Evolutionary conservation across 495 filamentous ascomycete species (phyloP).

Genomic region (Penicillium chermesinum): DNA sequence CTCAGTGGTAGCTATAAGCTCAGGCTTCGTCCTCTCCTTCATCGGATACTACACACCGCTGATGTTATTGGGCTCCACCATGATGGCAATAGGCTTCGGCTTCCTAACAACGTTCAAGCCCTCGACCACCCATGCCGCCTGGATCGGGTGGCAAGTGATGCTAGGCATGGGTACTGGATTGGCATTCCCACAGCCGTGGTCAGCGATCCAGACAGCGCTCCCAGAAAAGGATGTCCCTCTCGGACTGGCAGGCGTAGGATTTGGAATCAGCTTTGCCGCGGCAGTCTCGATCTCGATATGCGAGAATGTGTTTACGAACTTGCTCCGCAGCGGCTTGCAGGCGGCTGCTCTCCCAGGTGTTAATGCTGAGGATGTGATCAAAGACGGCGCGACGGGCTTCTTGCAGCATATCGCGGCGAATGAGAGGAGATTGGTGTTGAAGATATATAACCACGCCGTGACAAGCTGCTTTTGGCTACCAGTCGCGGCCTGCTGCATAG

Average conservation of each 20-base stretch:
- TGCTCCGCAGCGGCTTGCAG: too few relatives aligned
- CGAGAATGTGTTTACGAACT: conserved; percentile 47
- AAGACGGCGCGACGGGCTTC: too few relatives aligned
- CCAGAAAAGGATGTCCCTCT: conserved; percentile 46
- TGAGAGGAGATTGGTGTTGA: too few relatives aligned
- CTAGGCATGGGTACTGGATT: conserved; percentile 57
- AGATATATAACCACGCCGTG: too few relatives aligned
- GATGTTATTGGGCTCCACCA: conserved; percentile 36
- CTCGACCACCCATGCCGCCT: conserved; percentile 35
- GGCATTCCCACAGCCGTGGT: conserved; percentile 55
- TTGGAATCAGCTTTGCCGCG: conserved; percentile 54
- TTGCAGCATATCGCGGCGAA: too few relatives aligned
- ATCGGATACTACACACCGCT: conserved; percentile 52
- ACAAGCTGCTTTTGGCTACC: too few relatives aligned
- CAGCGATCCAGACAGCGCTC: conserved; percentile 54
- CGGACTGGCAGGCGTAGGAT: conserved; percentile 53
- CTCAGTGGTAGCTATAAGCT: neutral
- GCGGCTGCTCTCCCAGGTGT: too few relatives aligned
- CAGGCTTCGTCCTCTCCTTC: neutral
- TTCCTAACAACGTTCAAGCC: conserved; percentile 45
- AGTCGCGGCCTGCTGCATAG: too few relatives aligned
- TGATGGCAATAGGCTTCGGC: conserved; percentile 43
- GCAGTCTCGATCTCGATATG: conserved; percentile 49
- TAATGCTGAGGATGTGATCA: too few relatives aligned
- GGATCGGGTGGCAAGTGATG: conserved; percentile 53